Percentiles rank a stretch among this genome's conserved stretches.
Evolutionary conservation across 2,329 filamentous ascomycete genomes (phyloP).

Genomic region (Plenodomus lindquistii): DNA sequence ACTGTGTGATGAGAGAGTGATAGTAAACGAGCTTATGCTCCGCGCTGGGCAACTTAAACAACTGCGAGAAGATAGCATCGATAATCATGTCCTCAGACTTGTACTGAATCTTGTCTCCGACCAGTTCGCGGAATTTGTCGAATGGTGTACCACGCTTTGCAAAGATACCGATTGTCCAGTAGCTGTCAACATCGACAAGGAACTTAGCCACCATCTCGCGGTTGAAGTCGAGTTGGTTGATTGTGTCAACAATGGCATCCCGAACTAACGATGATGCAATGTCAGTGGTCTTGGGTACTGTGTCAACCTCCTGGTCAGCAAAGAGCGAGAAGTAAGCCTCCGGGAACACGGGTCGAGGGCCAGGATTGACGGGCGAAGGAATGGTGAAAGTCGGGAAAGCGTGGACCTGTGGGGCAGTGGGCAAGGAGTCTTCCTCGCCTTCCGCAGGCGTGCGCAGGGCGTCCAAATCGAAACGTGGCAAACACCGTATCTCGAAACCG

Average conservation of each 20-base stretch:
- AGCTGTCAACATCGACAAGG: conserved; percentile 92
- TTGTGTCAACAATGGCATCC: conserved; percentile 86
- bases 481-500: conserved; percentile 73
- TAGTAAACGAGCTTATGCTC: conserved; percentile 98
- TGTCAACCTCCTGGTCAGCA: conserved; percentile 80
- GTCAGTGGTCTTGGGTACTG: conserved; percentile 76
- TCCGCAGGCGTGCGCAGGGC: conserved; percentile 62
- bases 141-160: conserved; percentile 92
- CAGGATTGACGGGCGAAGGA: conserved; percentile 74
- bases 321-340: conserved; percentile 96
- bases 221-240: conserved; percentile 93
- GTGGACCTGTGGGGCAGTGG: conserved; percentile 64
- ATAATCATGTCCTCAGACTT: conserved; percentile 97
- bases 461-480: conserved; percentile 58
- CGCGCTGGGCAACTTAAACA: conserved; percentile 82
- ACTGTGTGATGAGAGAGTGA: conserved; percentile 90
- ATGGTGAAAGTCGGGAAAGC: conserved; percentile 75
- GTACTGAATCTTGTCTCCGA: conserved; percentile 77
- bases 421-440: conserved; percentile 52
- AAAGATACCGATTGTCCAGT: conserved; percentile 87
- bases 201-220: conserved; percentile 84
- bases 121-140: conserved; percentile 74
- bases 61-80: conserved; percentile 95
- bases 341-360: conserved; percentile 78
- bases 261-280: conserved; percentile 83